Evolutionary conservation across 495 filamentous ascomycete species (phyloP).

Genomic region (Sporormia fimetaria): DNA sequence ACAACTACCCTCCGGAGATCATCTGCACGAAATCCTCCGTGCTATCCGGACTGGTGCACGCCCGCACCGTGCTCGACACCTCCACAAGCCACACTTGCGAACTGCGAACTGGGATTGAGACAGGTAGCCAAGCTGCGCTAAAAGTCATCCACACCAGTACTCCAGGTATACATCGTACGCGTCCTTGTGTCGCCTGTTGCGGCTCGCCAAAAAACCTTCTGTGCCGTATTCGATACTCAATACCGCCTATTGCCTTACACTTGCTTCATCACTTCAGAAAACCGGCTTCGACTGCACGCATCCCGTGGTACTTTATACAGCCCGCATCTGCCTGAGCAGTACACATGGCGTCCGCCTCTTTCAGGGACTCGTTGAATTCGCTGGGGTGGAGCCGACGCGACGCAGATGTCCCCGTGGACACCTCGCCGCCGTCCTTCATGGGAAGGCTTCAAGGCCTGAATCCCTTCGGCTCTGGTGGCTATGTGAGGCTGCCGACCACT

Average conservation of each 20-base stretch:
- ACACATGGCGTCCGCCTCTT: conserved; percentile 81
- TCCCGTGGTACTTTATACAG: conserved; percentile 11
- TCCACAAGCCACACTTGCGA: conserved; percentile 18
- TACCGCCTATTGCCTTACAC: background rate
- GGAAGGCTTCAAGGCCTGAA: conserved; percentile 77
- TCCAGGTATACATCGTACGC: conserved; percentile 7
- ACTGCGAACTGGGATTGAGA: background rate
- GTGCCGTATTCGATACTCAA: conserved; percentile 1
- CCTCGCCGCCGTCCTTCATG: conserved; percentile 59
- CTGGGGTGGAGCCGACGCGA: conserved; percentile 90
- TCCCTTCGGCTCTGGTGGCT: conserved; percentile 77
- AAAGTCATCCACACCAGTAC: conserved; percentile 1
- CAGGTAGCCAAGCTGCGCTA: conserved; percentile 1
- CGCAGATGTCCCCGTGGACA: conserved; percentile 65
- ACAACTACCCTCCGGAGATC: conserved; percentile 38
- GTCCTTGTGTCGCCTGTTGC: conserved; percentile 26
- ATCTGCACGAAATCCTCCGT: conserved; percentile 44
- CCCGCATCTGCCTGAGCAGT: conserved; percentile 3
- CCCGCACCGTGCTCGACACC: conserved; percentile 7
- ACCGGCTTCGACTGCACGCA: conserved; percentile 7
- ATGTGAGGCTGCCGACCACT: conserved; percentile 80
- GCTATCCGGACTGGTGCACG: conserved; percentile 17
- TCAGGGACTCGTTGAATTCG: conserved; percentile 87
- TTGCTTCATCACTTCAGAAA: conserved; percentile 8
- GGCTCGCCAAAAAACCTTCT: conserved; percentile 22